Evolutionary conservation across 345 rosid species (phyloP).

Genomic region (Raphanus sativus): DNA sequence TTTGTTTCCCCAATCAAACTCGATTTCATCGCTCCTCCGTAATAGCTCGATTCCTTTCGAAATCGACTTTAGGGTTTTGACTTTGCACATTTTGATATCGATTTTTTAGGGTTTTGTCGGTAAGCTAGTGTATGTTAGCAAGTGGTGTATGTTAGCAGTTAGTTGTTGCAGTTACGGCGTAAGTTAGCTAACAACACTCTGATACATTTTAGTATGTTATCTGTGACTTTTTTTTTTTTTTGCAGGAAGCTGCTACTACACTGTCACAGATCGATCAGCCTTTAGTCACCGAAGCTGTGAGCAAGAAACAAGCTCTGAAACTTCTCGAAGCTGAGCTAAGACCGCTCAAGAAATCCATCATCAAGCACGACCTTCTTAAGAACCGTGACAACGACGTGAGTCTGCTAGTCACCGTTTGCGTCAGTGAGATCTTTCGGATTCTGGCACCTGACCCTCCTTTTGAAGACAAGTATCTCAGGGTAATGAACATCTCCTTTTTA

Average conservation of each 20-base stretch:
- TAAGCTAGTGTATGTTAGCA: too few relatives aligned
- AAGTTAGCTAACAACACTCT: too few relatives aligned
- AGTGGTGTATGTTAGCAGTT: too few relatives aligned
- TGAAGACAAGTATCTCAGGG: constrained; percentile 69
- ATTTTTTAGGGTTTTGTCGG: background rate
- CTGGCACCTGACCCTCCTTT: constrained; percentile 85
- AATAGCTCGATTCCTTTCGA: background rate
- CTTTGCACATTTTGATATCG: background rate
- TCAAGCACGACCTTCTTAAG: constrained; percentile 58
- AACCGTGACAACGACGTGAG: constrained; percentile 71
- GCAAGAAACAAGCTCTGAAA: constrained; percentile 38
- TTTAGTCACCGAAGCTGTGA: constrained; percentile 36
- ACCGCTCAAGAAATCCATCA: constrained; percentile 58
- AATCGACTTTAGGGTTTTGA: background rate
- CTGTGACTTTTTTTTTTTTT: background rate
- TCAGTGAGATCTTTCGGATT: constrained; percentile 69
- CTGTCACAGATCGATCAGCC: constrained; percentile 73
- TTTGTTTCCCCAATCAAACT: background rate
- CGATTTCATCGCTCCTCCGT: background rate
- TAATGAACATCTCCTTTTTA: constrained; percentile 25
- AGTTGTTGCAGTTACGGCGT: too few relatives aligned
- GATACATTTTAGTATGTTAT: too few relatives aligned
- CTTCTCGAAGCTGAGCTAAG: constrained; percentile 46
- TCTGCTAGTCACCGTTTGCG: constrained; percentile 72
- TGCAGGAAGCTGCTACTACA: constrained; percentile 66